These are phyloP conservation scores for Patellifolia procumbens DNA, from an alignment of 179 eudicot genomes.

Conservation along the genomic window DNA sequence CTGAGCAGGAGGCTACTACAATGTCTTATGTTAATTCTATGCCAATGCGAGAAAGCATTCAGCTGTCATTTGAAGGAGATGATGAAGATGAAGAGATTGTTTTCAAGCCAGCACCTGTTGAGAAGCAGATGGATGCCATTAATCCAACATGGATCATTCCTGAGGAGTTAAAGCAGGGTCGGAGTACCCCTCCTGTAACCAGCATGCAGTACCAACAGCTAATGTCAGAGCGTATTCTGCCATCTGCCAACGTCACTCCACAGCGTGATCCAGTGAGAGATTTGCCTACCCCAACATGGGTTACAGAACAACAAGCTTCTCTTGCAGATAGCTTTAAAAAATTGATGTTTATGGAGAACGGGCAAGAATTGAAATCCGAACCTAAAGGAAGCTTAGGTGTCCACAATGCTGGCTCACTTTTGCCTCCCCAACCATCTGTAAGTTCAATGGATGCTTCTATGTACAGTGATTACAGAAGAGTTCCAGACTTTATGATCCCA, in stretches of 20 bases:
- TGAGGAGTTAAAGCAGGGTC: conserved; percentile 33
- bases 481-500: conserved; percentile 32
- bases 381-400: conserved; percentile 38
- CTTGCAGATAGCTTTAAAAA: conserved; percentile 46
- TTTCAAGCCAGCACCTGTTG: conserved; percentile 64
- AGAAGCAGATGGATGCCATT: conserved; percentile 46
- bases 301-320: conserved; percentile 40
- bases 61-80: conserved; percentile 50
- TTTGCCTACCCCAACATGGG: conserved; percentile 42
- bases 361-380: conserved; percentile 36
- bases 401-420: conserved; percentile 37
- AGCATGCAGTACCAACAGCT: conserved; percentile 35
- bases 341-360: conserved; percentile 60
- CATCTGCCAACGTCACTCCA: conserved; percentile 37
- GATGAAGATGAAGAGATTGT: conserved; percentile 96
- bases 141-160: conserved; percentile 34
- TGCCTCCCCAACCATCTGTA: conserved; percentile 50
- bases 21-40: conserved; percentile 25
- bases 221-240: conserved; percentile 29
- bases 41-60: conserved; percentile 31
- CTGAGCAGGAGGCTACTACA: conserved; percentile 28
- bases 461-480: conserved; percentile 43
- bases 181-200: conserved; percentile 29
- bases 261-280: conserved; percentile 47
- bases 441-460: conserved; percentile 36